Evolutionary conservation across 2,329 filamentous ascomycete genomes (phyloP).

Genomic region (Alternaria arbusti): DNA sequence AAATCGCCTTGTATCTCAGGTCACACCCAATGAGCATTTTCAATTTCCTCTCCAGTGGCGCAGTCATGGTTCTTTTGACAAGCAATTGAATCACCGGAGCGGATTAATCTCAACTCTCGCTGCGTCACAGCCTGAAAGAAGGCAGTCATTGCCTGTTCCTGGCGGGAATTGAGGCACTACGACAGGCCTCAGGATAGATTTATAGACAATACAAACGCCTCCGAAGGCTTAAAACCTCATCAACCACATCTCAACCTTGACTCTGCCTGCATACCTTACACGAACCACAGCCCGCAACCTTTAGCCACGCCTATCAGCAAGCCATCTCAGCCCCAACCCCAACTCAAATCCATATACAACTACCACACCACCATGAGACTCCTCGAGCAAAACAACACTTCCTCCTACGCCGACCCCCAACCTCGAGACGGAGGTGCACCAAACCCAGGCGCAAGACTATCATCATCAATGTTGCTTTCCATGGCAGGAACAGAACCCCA

Average conservation of each 20-base stretch:
- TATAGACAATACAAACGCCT: constrained; percentile 24
- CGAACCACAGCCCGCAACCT: constrained; percentile 17
- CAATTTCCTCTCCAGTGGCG: constrained; percentile 29
- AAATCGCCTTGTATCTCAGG: constrained; percentile 33
- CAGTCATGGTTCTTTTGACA: constrained; percentile 24
- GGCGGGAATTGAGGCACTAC: constrained; percentile 21
- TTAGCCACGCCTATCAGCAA: constrained; percentile 17
- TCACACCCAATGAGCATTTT: constrained; percentile 26
- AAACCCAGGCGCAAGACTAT: constrained; percentile 26
- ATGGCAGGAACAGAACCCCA: constrained; percentile 27
- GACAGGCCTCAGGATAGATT: constrained; percentile 32
- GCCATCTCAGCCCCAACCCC: background rate
- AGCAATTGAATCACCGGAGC: constrained; percentile 21
- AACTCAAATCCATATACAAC: constrained; percentile 2
- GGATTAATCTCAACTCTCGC: constrained; percentile 19
- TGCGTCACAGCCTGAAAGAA: constrained; percentile 42
- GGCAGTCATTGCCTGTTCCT: constrained; percentile 39
- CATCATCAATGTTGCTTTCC: constrained; percentile 21
- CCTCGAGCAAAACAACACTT: constrained; percentile 10
- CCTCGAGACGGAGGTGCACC: constrained; percentile 45
- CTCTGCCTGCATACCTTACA: constrained; percentile 14
- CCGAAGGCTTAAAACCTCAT: constrained; percentile 10
- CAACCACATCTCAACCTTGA: constrained; percentile 16
- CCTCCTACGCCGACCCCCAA: constrained; percentile 27
- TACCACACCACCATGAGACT: constrained; percentile 26